These are phyloP conservation scores for Boletus rex-veris DNA, from an alignment of 768 basidiomycete genomes.

Conservation along the genomic window DNA sequence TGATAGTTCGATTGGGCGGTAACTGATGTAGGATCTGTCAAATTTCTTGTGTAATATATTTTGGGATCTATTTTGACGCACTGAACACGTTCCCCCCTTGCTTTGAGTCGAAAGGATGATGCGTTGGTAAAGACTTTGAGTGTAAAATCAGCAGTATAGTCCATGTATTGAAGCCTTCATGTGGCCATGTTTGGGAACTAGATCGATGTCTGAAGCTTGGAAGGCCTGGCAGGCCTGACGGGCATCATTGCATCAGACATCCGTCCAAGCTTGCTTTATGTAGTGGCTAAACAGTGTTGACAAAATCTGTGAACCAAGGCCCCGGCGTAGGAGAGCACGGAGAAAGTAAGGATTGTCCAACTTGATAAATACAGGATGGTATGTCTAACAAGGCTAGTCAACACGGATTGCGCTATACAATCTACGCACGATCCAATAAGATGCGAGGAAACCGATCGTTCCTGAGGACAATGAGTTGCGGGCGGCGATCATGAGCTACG, in stretches of 20 bases:
- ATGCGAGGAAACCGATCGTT: constrained; percentile 87
- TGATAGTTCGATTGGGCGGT: constrained; percentile 54
- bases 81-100: not conserved
- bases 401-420: constrained; percentile 82
- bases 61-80: not conserved
- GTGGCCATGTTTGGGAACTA: no score
- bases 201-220: no score
- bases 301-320: no score
- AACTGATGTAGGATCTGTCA: not conserved
- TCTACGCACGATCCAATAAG: constrained; percentile 85
- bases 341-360: constrained; percentile 3
- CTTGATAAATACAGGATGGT: constrained; percentile 9
- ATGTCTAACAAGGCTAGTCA: constrained; percentile 39
- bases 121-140: not conserved
- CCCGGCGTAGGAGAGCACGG: not conserved
- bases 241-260: no score
- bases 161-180: no score
- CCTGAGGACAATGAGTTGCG: constrained; percentile 41
- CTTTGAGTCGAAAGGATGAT: not conserved
- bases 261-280: no score
- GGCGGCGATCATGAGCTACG: not conserved
- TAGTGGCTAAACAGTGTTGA: no score
- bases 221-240: no score
- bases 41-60: not conserved
- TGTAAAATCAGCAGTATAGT: no score